phyloP scores from a whole-genome alignment of 2,329 filamentous ascomycete genomes.

The Whalleya microplaca region DNA sequence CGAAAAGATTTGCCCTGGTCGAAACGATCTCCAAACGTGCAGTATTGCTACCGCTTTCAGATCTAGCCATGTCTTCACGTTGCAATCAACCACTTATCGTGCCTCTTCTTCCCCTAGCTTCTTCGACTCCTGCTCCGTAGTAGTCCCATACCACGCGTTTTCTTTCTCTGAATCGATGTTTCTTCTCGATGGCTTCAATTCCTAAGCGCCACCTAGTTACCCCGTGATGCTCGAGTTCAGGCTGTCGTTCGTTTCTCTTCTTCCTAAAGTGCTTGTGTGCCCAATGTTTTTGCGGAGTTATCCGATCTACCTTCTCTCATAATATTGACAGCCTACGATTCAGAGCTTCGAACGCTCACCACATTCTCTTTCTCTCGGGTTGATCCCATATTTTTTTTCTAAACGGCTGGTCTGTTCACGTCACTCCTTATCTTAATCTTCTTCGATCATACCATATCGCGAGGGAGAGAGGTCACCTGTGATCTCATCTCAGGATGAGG shows the following conservation, averaged over 20 bases:
- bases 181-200: constrained; percentile 27
- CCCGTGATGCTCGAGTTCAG: constrained; percentile 27
- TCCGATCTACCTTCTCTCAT: constrained; percentile 22
- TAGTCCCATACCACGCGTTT: constrained; percentile 1
- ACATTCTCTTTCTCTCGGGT: constrained; percentile 22
- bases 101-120: constrained; percentile 7
- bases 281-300: constrained; percentile 21
- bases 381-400: constrained; percentile 26
- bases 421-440: constrained; percentile 3
- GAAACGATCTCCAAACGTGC: constrained; percentile 24
- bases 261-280: constrained; percentile 23
- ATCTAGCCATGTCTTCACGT: constrained; percentile 18
- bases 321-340: constrained; percentile 15
- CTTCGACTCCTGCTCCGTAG: background rate
- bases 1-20: constrained; percentile 16
- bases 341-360: constrained; percentile 5
- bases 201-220: constrained; percentile 23
- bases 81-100: constrained; percentile 16
- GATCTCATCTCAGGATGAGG: constrained; percentile 26
- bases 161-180: constrained; percentile 17
- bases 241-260: constrained; percentile 24
- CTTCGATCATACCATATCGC: constrained; percentile 4
- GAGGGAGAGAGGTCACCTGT: constrained; percentile 12
- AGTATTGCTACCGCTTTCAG: constrained; percentile 12
- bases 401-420: constrained; percentile 35